Evolutionary conservation across 495 filamentous ascomycete species (phyloP), one percentile per base, ranked within the genome.

Genomic region (Podospora pseudopauciseta): DNA sequence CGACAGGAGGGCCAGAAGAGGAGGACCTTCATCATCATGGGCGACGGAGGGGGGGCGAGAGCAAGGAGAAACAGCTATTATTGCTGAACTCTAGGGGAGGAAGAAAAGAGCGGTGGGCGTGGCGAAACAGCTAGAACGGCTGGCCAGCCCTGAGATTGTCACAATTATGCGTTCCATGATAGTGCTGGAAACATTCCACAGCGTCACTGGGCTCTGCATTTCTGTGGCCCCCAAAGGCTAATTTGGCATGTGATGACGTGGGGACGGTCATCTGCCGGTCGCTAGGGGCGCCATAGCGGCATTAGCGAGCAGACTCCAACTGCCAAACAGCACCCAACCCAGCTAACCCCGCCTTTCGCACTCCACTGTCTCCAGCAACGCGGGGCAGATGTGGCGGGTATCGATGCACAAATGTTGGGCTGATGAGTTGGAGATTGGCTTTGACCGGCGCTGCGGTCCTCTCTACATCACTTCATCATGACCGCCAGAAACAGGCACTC

Each of bases 211-310:
- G n/a, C n/a, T 26, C 4, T 58, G 6, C 55, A 58, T 19, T 58
- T 26, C 55, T 20, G n/a, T 58, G n/a, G 55, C 3, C 11, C 19
- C 19, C n/a, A 58, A 49, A 49, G 7, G 30, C 61, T 63, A 63
- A 63, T 19, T 44, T 63, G 30, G 61, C 61, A 63, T 63, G 61
- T 63, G 61, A 63, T 49, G 61, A 20, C 30, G 61, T 44, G 60
- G 60, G 66, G 30, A 30, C 23, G 67, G 67, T 64, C 66, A 67
- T 61, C 27, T 61, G 59, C 59, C 59, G 59, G 4, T 27, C 57
- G 58, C 30, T 49, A 19, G 19, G 30, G 32, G 9, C 30, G n/a
- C 56, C 28, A 60, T 20, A 66, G 56, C 65, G 56, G 30, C 20
- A 26, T 58, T 58, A 39, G 54, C 56, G 28, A 28, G 39, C 39